These are phyloP conservation scores for Coix lacrymajobi DNA, from an alignment of 176 grass and related monocot genomes.

Conservation along the genomic window DNA sequence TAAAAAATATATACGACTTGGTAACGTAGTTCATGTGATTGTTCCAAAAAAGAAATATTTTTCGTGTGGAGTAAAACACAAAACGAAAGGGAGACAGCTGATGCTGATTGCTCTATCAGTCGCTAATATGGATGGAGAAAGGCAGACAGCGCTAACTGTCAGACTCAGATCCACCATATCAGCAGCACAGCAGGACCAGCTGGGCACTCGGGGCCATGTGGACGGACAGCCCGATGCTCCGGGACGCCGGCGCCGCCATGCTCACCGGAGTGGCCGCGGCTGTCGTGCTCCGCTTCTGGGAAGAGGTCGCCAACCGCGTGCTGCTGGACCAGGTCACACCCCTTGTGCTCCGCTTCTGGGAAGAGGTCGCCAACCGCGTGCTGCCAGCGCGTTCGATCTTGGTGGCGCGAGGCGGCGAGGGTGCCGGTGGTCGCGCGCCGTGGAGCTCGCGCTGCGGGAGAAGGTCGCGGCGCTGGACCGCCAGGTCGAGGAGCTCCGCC, in stretches of 20 bases:
- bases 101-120: no score
- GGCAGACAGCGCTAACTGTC: no score
- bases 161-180: no score
- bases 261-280: constrained; percentile 40
- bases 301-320: constrained; percentile 64
- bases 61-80: no score
- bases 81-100: no score
- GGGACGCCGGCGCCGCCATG: constrained; percentile 49
- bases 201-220: not conserved
- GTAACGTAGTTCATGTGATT: no score
- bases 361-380: no score
- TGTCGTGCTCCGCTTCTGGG: constrained; percentile 63
- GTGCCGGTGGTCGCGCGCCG: constrained; percentile 32
- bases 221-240: constrained; percentile 43
- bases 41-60: no score
- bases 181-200: no score
- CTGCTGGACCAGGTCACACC: constrained; percentile 64
- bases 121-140: no score
- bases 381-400: constrained; percentile 24
- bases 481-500: constrained; percentile 41
- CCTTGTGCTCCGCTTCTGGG: not conserved
- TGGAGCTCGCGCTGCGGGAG: constrained; percentile 40
- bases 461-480: constrained; percentile 32
- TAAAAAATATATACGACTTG: no score
- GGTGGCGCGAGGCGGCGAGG: not conserved